A percentile compares a stretch with the other conserved stretches of the same genome.
Evolutionary conservation across 148 eudicot species (phyloP).

Genomic region (Nyssa sinensis): DNA sequence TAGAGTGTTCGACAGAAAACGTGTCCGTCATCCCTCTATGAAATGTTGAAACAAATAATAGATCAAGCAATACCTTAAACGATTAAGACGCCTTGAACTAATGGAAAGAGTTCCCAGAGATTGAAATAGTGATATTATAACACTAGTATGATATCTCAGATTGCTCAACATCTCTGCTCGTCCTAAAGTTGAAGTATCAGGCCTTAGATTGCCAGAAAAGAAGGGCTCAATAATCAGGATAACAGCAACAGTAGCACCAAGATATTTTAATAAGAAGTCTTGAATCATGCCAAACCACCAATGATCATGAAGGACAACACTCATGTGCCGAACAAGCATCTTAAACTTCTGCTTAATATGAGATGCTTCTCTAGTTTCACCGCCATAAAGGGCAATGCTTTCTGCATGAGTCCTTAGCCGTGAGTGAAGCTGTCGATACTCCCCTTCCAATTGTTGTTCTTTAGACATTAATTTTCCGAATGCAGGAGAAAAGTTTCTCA

Average conservation of each 20-base stretch:
- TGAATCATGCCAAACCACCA: conserved; percentile 99
- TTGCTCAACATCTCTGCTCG: conserved; percentile 99
- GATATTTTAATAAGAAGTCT: conserved; percentile 91
- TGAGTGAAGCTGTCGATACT: conserved; percentile 93
- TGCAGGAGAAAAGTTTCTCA: conserved; percentile 92
- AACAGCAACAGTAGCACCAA: conserved; percentile 98
- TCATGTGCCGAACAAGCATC: conserved; percentile 77
- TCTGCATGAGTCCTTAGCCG: conserved; percentile 94
- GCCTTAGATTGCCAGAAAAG: conserved; percentile 85
- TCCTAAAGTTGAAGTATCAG: conserved; percentile 92
- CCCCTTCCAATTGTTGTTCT: conserved; percentile 98
- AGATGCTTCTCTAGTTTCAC: conserved; percentile 87
- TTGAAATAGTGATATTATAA: conserved; percentile 89
- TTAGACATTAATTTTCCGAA: conserved; percentile 88
- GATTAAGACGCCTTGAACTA: conserved; percentile 93
- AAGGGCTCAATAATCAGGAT: conserved; percentile 95
- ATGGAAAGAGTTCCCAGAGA: conserved; percentile 88
- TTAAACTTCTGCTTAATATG: conserved; percentile 87
- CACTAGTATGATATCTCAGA: conserved; percentile 96
- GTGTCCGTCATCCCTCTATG: background rate
- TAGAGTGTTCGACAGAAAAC: background rate
- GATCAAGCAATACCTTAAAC: conserved; percentile 65
- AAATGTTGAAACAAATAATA: conserved; percentile 11
- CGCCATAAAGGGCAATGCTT: conserved; percentile 94
- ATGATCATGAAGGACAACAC: conserved; percentile 82